Conservation (phyloP, 371 early-diverging fungal species). For the Catenaria anguillulae region DNA sequence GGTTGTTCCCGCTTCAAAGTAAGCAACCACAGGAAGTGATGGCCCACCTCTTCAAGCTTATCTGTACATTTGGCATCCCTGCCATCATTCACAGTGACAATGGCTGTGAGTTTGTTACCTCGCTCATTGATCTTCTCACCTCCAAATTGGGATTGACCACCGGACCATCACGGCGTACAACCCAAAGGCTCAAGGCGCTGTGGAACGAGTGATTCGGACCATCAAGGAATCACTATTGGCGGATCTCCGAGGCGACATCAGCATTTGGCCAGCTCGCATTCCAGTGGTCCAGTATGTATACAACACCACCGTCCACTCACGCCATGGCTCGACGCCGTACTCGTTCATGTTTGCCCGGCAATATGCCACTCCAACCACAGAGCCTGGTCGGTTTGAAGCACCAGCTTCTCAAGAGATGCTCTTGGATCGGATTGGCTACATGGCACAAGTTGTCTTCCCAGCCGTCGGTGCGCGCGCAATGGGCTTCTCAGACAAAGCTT, state of each 20-base stretch:
- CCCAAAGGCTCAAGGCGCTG: not conserved
- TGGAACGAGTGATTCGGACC: not conserved
- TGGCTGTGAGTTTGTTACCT: not conserved
- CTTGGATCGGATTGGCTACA: no score
- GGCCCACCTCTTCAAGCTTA: not conserved
- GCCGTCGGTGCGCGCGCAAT: no score
- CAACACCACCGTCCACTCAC: not conserved
- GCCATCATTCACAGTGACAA: not conserved
- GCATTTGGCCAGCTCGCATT: not conserved
- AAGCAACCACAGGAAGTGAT: not conserved
- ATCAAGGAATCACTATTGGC: not conserved
- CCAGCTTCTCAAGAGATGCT: no score
- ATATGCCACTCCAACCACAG: no score
- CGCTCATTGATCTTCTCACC: not conserved
- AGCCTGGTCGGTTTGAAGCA: no score
- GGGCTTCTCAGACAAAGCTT: no score
- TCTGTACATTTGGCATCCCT: no score
- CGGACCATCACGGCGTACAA: not conserved
- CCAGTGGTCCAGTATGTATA: not conserved
- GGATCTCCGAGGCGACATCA: not conserved
- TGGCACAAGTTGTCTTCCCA: no score
- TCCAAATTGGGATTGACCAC: not conserved
- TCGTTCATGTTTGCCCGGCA: conserved; percentile 10
- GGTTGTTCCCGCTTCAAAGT: not conserved
- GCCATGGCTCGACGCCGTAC: conserved; percentile 7